Conservation (phyloP, 2,329 filamentous ascomycete genomes). For the Shiraia sp. region DNA sequence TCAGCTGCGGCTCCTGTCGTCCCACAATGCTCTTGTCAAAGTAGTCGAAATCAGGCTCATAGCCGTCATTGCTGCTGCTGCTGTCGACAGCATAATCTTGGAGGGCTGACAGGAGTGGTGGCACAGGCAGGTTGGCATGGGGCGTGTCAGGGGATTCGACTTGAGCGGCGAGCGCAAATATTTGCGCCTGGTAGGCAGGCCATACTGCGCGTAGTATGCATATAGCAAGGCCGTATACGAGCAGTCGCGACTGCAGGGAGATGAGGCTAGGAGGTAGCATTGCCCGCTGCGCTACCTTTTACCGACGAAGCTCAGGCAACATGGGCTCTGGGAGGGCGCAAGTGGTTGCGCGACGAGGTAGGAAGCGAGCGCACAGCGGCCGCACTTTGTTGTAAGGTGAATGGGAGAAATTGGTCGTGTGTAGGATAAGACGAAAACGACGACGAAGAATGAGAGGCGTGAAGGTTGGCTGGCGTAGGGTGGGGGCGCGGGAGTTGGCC, state of each 20-base stretch:
- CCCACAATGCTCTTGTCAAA: slow-evolving; percentile 68
- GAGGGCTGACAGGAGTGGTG: slow-evolving; percentile 36
- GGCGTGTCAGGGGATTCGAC: slow-evolving; percentile 27
- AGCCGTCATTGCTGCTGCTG: slow-evolving; percentile 42
- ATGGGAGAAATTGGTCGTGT: no score
- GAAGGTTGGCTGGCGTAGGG: no score
- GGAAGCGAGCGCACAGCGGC: slow-evolving; percentile 4
- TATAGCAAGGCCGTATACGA: slow-evolving; percentile 66
- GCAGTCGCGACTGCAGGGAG: slow-evolving; percentile 72
- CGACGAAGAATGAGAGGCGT: no score
- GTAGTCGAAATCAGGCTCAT: slow-evolving; percentile 64
- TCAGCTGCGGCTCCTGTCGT: slow-evolving; percentile 56
- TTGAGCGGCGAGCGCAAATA: slow-evolving; percentile 64
- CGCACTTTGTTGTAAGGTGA: slow-evolving; percentile 6
- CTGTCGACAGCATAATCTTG: slow-evolving; percentile 38
- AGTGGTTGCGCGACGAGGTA: slow-evolving; percentile 15
- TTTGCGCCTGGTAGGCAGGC: slow-evolving; percentile 61
- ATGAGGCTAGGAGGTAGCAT: slow-evolving; percentile 60
- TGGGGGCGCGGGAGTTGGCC: no score
- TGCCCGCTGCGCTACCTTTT: slow-evolving; percentile 28
- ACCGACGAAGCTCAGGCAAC: slow-evolving; percentile 20
- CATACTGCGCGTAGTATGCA: slow-evolving; percentile 64
- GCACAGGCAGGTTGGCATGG: slow-evolving; percentile 16
- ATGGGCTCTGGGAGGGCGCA: slow-evolving; percentile 20
- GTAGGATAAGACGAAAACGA: no score